Evolutionary conservation across 2,329 filamentous ascomycete genomes (phyloP).

Genomic region (Aureobasidium sp.): DNA sequence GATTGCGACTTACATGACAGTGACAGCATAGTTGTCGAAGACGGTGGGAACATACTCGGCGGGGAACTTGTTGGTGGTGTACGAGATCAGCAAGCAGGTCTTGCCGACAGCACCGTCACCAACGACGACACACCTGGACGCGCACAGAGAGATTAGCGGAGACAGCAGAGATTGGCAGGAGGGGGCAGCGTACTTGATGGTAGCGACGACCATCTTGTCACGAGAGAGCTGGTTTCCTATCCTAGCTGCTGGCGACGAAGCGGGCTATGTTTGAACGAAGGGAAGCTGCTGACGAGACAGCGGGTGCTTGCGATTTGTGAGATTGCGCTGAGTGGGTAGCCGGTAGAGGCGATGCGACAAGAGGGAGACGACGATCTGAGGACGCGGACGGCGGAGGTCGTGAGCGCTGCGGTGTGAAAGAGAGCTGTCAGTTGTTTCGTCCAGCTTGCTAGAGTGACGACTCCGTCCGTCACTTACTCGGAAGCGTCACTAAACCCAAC

Average conservation of each 20-base stretch:
- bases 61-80: conserved; percentile 99
- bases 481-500: conserved; percentile 5
- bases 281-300: background rate
- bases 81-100: conserved; percentile 97
- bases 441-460: background rate
- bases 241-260: background rate
- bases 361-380: background rate
- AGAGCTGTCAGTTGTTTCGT: conserved; percentile 5
- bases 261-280: background rate
- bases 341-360: conserved; percentile 1
- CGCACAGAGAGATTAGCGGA: background rate
- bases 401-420: background rate
- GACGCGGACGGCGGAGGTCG: conserved; percentile 1
- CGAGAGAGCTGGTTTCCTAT: background rate
- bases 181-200: conserved; percentile 26
- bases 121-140: conserved; percentile 85
- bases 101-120: conserved; percentile 99
- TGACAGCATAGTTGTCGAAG: conserved; percentile 99
- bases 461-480: background rate
- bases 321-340: background rate
- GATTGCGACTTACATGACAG: conserved; percentile 77
- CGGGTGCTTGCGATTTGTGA: background rate
- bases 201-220: conserved; percentile 28
- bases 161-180: background rate
- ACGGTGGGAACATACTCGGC: conserved; percentile 99